Percentiles rank a stretch among this genome's conserved stretches.
phyloP scores from a whole-genome alignment of 257 asterid genomes.

The Nicotiana undulata region DNA sequence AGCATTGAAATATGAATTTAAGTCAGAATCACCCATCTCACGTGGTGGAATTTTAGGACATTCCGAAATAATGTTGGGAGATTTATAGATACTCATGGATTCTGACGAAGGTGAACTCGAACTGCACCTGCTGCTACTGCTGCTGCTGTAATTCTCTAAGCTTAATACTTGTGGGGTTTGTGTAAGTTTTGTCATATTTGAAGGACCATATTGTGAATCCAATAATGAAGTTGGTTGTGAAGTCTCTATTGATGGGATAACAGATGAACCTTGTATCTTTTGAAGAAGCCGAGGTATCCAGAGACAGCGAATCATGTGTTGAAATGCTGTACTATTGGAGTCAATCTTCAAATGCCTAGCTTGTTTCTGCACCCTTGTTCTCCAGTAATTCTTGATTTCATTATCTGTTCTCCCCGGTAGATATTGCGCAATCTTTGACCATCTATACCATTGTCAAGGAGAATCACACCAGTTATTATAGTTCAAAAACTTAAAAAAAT shows the following conservation, averaged over 20 bases:
- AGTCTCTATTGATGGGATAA: background rate
- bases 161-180: background rate
- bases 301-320: constrained; percentile 19
- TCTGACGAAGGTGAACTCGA: constrained; percentile 6
- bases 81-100: background rate
- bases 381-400: constrained; percentile 33
- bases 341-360: constrained; percentile 31
- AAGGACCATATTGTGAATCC: background rate
- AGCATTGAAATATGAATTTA: constrained; percentile 3
- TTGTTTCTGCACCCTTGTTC: constrained; percentile 35
- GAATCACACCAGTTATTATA: background rate
- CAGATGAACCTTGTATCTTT: constrained; percentile 15
- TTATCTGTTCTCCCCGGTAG: constrained; percentile 39
- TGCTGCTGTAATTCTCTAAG: constrained; percentile 1
- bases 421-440: constrained; percentile 34
- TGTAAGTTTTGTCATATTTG: background rate
- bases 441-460: constrained; percentile 8
- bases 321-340: constrained; percentile 21
- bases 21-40: background rate
- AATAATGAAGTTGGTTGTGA: background rate
- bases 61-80: background rate
- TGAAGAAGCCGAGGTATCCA: constrained; percentile 34
- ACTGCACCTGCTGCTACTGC: background rate
- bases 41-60: background rate
- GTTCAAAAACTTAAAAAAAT: too few species aligned